Base-by-base conservation (phyloP, 495 filamentous ascomycete genomes). In the Neurospora sp. region DNA sequence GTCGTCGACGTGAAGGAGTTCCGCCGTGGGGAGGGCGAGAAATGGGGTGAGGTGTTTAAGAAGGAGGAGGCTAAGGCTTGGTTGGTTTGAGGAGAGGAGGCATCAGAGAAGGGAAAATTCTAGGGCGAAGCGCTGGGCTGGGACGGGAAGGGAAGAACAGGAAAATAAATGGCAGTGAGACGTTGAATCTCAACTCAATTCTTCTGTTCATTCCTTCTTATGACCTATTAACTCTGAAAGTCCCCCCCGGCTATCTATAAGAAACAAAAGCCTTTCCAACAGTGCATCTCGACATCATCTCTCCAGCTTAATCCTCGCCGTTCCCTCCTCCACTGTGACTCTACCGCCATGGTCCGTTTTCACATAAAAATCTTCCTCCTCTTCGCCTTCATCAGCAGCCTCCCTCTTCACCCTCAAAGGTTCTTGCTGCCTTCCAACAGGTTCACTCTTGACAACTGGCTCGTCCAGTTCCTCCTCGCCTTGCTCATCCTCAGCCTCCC, bases 41-140 rank as follows among this genome's bases (percentile, higher is more conserved):
- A 40, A 19, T 86, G 85, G 85, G 71, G 71, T 39, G 80, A 81
- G 34, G 74, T 76, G 7, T 71, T 85, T 54, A 72, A 73, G 73
- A 77, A 70, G 10, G 74, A 82, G 71, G 73, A 21, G 0, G 71
- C 54, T 34, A 66, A 36, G 54, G 54, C 38, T 28, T 81, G 80
- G 80, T 70, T 80, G 59, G 77, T 71, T 43, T 70, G 48, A 59
- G 21, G 24, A 59, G 11, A 24, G 24, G 11, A 3, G 38, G 9
- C 10, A 39, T 39, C 38, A 21, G 21, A 24, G 45, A 24, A 13
- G 11, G 24, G 10, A 54, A 21, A 21, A 24, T 0, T 39, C 9
- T 39, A 54, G 10, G 11, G 45, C 5, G 9, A n/a, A 43, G 40
- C 10, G 42, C 19, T 45, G 42, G 19, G 42, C 3, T 45, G 42